These are phyloP conservation scores for Phytophthora pseudosyringae DNA, from an alignment of 352 stramenopile species.

Conservation along the genomic window DNA sequence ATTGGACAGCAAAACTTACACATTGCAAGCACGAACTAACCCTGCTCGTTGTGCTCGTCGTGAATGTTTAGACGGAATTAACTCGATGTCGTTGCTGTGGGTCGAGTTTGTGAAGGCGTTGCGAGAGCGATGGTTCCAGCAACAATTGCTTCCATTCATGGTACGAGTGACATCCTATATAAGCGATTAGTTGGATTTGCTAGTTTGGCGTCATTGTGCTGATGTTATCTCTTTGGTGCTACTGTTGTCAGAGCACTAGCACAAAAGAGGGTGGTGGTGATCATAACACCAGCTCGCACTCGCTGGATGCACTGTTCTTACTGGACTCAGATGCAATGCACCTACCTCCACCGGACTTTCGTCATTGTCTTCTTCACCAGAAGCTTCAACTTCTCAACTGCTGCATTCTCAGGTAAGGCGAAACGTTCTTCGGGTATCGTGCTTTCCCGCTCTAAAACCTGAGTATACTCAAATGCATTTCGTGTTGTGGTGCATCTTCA, in stretches of 20 bases:
- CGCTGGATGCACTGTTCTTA: conserved; percentile 60
- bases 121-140: conserved; percentile 71
- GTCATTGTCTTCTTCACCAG: conserved; percentile 79
- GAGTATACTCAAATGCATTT: not conserved
- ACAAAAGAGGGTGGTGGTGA: conserved; percentile 31
- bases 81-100: conserved; percentile 81
- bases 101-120: conserved; percentile 85
- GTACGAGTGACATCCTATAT: conserved; percentile 32
- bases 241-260: conserved; percentile 39
- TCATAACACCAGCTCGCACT: conserved; percentile 43
- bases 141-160: conserved; percentile 75
- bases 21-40: not conserved
- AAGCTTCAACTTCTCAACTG: conserved; percentile 84
- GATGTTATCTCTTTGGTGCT: not conserved
- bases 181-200: not conserved
- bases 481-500: conserved; percentile 6
- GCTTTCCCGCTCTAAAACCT: no score
- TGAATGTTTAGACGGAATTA: conserved; percentile 61
- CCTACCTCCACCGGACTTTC: conserved; percentile 68
- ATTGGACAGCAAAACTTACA: not conserved
- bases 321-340: conserved; percentile 53
- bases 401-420: conserved; percentile 66
- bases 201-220: not conserved
- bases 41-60: conserved; percentile 15
- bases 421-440: not conserved